Base-by-base conservation (phyloP, 305 asterid genomes). In the Striga hermonthica region DNA sequence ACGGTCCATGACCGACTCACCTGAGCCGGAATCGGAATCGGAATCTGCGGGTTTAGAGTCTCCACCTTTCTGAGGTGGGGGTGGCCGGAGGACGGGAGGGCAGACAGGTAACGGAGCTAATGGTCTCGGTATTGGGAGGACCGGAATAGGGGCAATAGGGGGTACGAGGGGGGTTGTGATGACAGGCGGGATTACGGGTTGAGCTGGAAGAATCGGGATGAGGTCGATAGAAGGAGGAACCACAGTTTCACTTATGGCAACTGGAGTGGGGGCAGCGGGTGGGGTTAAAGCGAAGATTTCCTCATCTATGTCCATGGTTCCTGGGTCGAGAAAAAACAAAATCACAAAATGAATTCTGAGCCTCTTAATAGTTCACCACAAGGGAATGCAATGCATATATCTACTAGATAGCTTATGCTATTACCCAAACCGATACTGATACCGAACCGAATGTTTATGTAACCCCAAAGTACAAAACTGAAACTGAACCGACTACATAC, bases 41-140 rank as follows among this genome's bases (percentile, higher is more conserved):
- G 80, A 22, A 22, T 22, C 31, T 22, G 1, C 1, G 31, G 31
- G 31, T 39, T 39, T 72, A 4, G 66, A 58, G 71, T 82, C 95
- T 47, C 91, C 92, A 22, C 31, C 31, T 72, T 82, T 83, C 35
- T 77, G 86, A 8, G 79, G 75, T 57, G 53, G 60, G 0, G 87
- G 80, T 5, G 83, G 83, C 74, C 84, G 79, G 63, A 65, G 22
- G 9, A 75, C 76, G 0, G 95, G 82, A 47, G 94, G 82, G 36
- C 81, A 88, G 57, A 35, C 68, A 15, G 97, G 94, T 48, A 85
- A 64, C 1, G 97, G 89, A 4, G 87, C 91, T 79, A 90, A 75
- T 56, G 85, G 89, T 65, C 89, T 82, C 35, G 86, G 83, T 62
- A 71, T 74, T 9, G 81, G 64, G 15, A 60, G 60, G 67, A 85